phyloP scores from a whole-genome alignment of 768 basidiomycete species.

The Suillus clintonianus region DNA sequence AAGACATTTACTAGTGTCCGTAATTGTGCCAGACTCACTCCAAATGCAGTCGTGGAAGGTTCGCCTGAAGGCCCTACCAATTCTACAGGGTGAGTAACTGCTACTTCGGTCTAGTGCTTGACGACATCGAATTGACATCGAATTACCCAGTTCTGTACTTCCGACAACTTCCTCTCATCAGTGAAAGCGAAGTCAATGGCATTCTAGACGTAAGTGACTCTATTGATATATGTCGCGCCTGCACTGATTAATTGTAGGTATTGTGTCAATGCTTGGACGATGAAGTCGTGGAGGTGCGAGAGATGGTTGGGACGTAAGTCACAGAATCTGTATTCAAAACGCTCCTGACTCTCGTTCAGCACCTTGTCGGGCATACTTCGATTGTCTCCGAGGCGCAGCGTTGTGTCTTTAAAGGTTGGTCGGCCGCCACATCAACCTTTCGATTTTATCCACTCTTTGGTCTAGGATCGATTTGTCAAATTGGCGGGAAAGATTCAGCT shows the following conservation, averaged over 20 bases:
- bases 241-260: constrained; percentile 45
- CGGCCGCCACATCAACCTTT: constrained; percentile 3
- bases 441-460: not conserved
- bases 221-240: not conserved
- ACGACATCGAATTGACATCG: not conserved
- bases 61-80: constrained; percentile 80
- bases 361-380: constrained; percentile 84
- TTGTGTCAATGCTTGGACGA: constrained; percentile 82
- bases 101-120: not conserved
- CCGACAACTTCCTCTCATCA: constrained; percentile 81
- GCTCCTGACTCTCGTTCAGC: constrained; percentile 37
- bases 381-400: constrained; percentile 75
- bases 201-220: constrained; percentile 67
- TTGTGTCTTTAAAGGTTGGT: constrained; percentile 69
- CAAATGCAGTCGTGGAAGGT: constrained; percentile 77
- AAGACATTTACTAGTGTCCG: constrained; percentile 24
- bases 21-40: constrained; percentile 5
- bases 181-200: constrained; percentile 71
- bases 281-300: constrained; percentile 86
- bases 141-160: constrained; percentile 72
- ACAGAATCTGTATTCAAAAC: constrained; percentile 15
- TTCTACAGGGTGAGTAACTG: constrained; percentile 64
- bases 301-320: constrained; percentile 82
- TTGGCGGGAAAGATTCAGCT: constrained; percentile 68
- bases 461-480: constrained; percentile 77